Percentiles rank a stretch among this genome's conserved stretches.
Evolutionary conservation across 257 asterid genomes (phyloP).

Genomic region (Solanum etuberosum): DNA sequence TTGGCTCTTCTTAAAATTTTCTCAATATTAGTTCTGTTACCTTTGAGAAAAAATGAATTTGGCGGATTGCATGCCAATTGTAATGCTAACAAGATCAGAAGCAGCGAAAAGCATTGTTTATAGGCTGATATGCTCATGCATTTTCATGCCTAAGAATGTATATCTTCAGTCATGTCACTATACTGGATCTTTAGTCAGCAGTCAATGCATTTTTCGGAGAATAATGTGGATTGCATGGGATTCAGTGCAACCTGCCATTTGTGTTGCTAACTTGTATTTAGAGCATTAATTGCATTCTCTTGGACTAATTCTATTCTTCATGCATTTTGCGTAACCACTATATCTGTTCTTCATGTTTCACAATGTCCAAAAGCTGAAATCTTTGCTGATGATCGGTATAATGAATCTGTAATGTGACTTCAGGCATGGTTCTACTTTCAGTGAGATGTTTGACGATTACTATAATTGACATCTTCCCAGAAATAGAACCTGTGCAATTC

Average conservation of each 20-base stretch:
- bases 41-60: neutral
- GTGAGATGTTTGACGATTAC: neutral
- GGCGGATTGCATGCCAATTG: neutral
- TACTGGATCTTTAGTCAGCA: neutral
- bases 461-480: neutral
- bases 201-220: neutral
- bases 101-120: neutral
- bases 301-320: neutral
- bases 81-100: neutral
- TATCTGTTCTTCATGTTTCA: neutral
- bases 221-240: neutral
- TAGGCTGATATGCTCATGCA: neutral
- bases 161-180: neutral
- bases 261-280: neutral
- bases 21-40: neutral
- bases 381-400: neutral
- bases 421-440: neutral
- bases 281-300: neutral
- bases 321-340: neutral
- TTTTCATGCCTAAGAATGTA: neutral
- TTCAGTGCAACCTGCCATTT: neutral
- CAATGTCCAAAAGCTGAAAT: neutral
- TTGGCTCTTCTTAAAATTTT: neutral
- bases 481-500: neutral
- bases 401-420: neutral